These are phyloP conservation scores for Phytophthora ramorum DNA, from an alignment of 352 stramenopile genomes.

Conservation along the genomic window DNA sequence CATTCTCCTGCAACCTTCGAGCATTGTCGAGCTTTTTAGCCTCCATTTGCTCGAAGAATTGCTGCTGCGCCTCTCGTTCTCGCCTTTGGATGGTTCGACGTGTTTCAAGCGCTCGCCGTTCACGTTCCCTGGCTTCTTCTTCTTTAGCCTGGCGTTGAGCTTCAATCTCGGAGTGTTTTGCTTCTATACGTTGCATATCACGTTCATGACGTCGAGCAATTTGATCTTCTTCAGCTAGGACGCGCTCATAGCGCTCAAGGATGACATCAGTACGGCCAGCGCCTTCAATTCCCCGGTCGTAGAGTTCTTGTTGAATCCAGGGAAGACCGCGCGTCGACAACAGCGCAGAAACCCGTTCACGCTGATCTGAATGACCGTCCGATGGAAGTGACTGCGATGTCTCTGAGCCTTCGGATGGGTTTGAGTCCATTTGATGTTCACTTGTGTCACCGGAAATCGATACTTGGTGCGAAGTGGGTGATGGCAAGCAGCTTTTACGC, in stretches of 20 bases:
- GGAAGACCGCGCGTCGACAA: constrained; percentile 53
- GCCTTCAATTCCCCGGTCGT: constrained; percentile 72
- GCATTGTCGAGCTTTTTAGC: constrained; percentile 48
- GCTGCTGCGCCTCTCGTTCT: constrained; percentile 51
- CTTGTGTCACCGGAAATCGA: background rate
- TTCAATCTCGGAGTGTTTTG: constrained; percentile 43
- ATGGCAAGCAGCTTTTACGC: constrained; percentile 2
- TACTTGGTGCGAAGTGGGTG: background rate
- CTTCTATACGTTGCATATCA: constrained; percentile 19
- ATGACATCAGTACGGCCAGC: constrained; percentile 53
- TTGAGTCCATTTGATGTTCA: background rate
- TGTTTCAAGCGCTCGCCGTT: constrained; percentile 46
- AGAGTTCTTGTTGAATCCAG: constrained; percentile 86
- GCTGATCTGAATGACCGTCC: constrained; percentile 5
- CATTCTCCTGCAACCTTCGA: constrained; percentile 48
- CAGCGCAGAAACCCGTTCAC: constrained; percentile 35
- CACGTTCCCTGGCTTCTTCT: constrained; percentile 45
- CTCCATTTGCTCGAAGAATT: constrained; percentile 75
- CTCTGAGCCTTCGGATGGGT: background rate
- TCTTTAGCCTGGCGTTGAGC: constrained; percentile 34
- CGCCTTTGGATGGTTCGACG: constrained; percentile 47
- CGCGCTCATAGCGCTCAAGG: constrained; percentile 49
- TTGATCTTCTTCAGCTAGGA: constrained; percentile 46
- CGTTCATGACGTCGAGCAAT: constrained; percentile 10
- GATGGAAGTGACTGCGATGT: background rate